These are phyloP conservation scores for Anthostomella pinea DNA, from an alignment of 2,329 filamentous ascomycete species.

Conservation along the genomic window DNA sequence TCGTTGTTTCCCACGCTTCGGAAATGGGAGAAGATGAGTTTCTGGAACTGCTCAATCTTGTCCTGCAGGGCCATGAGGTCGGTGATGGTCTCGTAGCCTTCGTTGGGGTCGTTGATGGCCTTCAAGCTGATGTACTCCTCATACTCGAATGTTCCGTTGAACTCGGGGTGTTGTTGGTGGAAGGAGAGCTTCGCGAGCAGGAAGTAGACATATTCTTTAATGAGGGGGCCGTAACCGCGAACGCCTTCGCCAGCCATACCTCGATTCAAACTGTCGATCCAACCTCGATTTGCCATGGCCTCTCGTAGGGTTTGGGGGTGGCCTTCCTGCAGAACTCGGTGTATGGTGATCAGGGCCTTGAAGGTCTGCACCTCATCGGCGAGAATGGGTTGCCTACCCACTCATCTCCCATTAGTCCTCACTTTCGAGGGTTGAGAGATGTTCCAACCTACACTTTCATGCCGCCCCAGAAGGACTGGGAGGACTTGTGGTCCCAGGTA, in stretches of 20 bases:
- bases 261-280: slow-evolving; percentile 89
- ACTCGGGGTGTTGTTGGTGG: slow-evolving; percentile 93
- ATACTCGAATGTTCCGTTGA: slow-evolving; percentile 98
- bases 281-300: slow-evolving; percentile 81
- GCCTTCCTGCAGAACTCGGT: slow-evolving; percentile 96
- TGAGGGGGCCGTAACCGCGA: slow-evolving; percentile 86
- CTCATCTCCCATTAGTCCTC: slow-evolving; percentile 15
- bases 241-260: slow-evolving; percentile 80
- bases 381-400: slow-evolving; percentile 81
- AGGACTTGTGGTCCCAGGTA: slow-evolving; percentile 98
- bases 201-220: slow-evolving; percentile 95
- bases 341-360: slow-evolving; percentile 94
- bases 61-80: slow-evolving; percentile 97
- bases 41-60: slow-evolving; percentile 98
- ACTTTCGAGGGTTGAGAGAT: neutral
- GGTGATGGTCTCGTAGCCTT: slow-evolving; percentile 94
- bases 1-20: slow-evolving; percentile 90
- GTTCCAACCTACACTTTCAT: slow-evolving; percentile 82
- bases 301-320: slow-evolving; percentile 85
- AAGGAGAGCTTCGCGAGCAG: slow-evolving; percentile 93
- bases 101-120: slow-evolving; percentile 97
- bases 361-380: slow-evolving; percentile 99
- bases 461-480: slow-evolving; percentile 90
- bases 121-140: slow-evolving; percentile 98
- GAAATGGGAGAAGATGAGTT: slow-evolving; percentile 97